phyloP scores from a whole-genome alignment of 768 basidiomycete species.

The Kwoniella mangroviensis region DNA sequence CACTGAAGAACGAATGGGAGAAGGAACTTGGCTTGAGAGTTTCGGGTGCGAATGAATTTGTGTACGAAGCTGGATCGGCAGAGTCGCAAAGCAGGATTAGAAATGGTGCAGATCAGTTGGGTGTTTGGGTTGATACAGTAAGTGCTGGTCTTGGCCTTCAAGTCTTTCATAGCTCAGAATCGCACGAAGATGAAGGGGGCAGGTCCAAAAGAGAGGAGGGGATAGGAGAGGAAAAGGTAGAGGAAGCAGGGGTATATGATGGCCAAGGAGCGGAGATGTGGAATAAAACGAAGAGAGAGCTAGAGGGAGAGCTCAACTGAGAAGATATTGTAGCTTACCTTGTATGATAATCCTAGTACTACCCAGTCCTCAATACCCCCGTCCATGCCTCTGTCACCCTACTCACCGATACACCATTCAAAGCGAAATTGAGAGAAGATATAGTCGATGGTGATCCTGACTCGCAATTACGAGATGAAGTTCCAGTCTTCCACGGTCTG shows the following conservation, averaged over 20 bases:
- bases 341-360: constrained; percentile 63
- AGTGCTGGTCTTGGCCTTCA: constrained; percentile 10
- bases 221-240: too few relatives aligned
- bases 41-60: constrained; percentile 44
- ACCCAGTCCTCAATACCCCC: constrained; percentile 82
- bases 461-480: constrained; percentile 69
- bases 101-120: constrained; percentile 37
- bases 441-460: constrained; percentile 76
- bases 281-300: not conserved
- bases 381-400: constrained; percentile 72
- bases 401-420: constrained; percentile 66
- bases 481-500: constrained; percentile 86
- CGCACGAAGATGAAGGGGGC: too few relatives aligned
- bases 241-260: too few relatives aligned
- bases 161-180: too few relatives aligned
- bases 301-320: not conserved
- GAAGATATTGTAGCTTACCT: not conserved
- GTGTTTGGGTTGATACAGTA: constrained; percentile 57
- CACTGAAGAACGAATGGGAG: constrained; percentile 56
- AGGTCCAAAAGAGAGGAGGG: too few relatives aligned
- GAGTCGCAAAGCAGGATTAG: constrained; percentile 43
- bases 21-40: constrained; percentile 42
- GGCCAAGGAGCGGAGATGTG: too few relatives aligned
- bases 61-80: constrained; percentile 51
- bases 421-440: constrained; percentile 73